These are phyloP conservation scores for Komagataea norvegica DNA, from an alignment of 1,139 yeast species.

Conservation along the genomic window DNA sequence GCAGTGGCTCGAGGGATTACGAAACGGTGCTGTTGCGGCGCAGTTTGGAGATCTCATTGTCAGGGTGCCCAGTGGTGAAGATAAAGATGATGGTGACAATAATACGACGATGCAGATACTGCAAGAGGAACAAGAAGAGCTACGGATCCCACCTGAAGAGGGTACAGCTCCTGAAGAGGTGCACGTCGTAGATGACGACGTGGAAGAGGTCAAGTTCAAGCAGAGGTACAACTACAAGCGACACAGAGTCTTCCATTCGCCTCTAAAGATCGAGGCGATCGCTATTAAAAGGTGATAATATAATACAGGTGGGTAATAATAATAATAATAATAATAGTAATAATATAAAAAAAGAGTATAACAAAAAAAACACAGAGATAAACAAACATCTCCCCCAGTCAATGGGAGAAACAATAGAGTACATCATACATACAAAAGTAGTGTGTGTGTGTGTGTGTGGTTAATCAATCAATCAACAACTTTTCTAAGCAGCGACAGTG, in stretches of 20 bases:
- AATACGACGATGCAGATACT: neutral
- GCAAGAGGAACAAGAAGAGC: conserved; percentile 4
- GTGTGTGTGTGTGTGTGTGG: too few relatives aligned
- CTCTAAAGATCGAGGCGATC: conserved; percentile 10
- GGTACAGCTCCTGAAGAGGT: too few relatives aligned
- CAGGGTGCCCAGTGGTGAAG: conserved; percentile 5
- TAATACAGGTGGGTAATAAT: neutral
- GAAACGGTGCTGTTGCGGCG: conserved; percentile 8
- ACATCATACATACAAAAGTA: neutral
- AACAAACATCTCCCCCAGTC: neutral
- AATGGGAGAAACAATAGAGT: neutral
- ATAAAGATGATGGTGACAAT: neutral
- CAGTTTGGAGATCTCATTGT: conserved; percentile 5
- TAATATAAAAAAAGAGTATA: neutral
- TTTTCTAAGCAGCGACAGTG: conserved; percentile 21
- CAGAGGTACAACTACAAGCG: conserved; percentile 8
- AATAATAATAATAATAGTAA: neutral
- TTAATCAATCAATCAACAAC: too few relatives aligned
- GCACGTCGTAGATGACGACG: conserved; percentile 7
- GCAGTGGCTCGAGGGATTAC: conserved; percentile 5
- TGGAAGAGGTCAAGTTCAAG: conserved; percentile 6
- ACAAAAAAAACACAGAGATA: neutral
- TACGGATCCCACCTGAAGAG: neutral
- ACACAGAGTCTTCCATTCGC: conserved; percentile 1
- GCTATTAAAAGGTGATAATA: neutral